Conservation (phyloP, 1,139 yeast species). For the Scheffersomyces insectosa region DNA sequence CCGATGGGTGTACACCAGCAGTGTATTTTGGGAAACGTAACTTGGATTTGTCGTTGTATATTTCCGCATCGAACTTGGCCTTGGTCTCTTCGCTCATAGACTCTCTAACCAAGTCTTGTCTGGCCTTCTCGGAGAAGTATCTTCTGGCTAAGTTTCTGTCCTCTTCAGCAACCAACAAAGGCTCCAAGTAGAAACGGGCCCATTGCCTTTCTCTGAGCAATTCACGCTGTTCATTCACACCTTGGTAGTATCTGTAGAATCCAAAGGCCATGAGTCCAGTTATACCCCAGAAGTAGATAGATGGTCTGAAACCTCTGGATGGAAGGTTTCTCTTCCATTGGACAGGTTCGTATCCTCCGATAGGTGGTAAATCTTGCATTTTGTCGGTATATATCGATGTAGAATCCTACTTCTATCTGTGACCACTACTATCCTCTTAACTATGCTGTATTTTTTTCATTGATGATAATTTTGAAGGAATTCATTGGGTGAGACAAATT, state of each 20-base stretch:
- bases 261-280: slow-evolving; percentile 70
- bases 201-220: slow-evolving; percentile 74
- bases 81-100: slow-evolving; percentile 41
- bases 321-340: slow-evolving; percentile 92
- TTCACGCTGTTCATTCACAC: slow-evolving; percentile 77
- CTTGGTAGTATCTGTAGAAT: slow-evolving; percentile 64
- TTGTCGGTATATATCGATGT: slow-evolving; percentile 1
- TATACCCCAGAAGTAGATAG: slow-evolving; percentile 66
- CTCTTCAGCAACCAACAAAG: slow-evolving; percentile 77
- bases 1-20: slow-evolving; percentile 43
- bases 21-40: slow-evolving; percentile 46
- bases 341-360: slow-evolving; percentile 81
- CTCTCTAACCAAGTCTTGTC: slow-evolving; percentile 59
- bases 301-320: slow-evolving; percentile 80
- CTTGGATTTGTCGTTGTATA: slow-evolving; percentile 48
- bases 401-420: background rate
- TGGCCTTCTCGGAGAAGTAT: slow-evolving; percentile 61
- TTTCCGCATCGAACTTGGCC: slow-evolving; percentile 45
- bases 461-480: slow-evolving; percentile 1
- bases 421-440: background rate
- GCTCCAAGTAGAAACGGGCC: slow-evolving; percentile 74
- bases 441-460: slow-evolving; percentile 3
- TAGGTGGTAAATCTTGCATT: slow-evolving; percentile 85
- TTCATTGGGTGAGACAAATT: slow-evolving; percentile 9
- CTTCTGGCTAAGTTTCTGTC: slow-evolving; percentile 82